These are phyloP conservation scores for Boletus rex-veris DNA, from an alignment of 768 basidiomycete genomes.

Conservation along the genomic window DNA sequence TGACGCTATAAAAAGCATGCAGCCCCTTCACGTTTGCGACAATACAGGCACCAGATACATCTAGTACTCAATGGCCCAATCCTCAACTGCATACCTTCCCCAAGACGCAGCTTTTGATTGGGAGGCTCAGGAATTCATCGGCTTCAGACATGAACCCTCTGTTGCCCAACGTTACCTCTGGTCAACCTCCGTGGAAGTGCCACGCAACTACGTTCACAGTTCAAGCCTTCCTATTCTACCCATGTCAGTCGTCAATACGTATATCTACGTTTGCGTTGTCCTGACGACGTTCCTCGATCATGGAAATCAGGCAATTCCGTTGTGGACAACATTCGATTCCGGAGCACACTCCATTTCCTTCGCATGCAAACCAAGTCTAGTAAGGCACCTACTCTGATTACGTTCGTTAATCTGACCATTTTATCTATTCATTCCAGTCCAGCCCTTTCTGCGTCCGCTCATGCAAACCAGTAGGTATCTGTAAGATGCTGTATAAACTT, in stretches of 20 bases:
- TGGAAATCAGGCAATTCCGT: neutral
- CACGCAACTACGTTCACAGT: neutral
- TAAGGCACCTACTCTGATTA: neutral
- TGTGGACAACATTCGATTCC: neutral
- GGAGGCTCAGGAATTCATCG: neutral
- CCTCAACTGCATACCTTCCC: neutral
- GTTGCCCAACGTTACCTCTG: neutral
- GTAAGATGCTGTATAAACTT: neutral
- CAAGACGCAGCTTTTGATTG: neutral
- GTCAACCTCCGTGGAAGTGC: neutral
- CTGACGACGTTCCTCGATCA: neutral
- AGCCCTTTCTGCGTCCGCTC: too few species aligned
- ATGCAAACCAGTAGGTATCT: neutral
- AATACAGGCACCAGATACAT: neutral
- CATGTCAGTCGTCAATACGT: neutral
- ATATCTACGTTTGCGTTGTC: neutral
- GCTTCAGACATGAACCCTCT: neutral
- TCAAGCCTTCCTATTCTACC: neutral
- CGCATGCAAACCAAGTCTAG: neutral
- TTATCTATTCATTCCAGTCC: neutral
- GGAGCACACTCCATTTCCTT: neutral
- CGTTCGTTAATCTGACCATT: neutral
- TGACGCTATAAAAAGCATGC: neutral
- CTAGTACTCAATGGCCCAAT: neutral
- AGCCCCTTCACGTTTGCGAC: neutral